A percentile compares a stretch with the other conserved stretches of the same genome.
Evolutionary conservation across 805 yeast species (phyloP).

Genomic region (Wickerhamiella bombiphila): DNA sequence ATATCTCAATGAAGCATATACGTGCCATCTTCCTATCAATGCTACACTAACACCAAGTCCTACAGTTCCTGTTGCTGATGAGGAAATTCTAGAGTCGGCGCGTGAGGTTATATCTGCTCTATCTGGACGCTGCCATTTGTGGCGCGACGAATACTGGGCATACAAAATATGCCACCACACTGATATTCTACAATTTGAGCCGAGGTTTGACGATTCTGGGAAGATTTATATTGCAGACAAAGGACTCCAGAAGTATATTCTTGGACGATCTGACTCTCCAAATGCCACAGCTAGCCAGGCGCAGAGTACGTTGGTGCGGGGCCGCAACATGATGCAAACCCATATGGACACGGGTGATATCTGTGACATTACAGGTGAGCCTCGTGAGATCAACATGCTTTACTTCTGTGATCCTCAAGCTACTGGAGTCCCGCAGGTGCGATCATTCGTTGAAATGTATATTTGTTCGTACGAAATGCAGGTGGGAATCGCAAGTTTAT

Average conservation of each 20-base stretch:
- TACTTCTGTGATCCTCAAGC: slow-evolving; percentile 37
- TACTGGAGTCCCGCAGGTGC: not conserved
- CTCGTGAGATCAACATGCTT: slow-evolving; percentile 40
- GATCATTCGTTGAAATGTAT: slow-evolving; percentile 11
- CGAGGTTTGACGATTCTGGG: not conserved
- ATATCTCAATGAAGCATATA: not conserved
- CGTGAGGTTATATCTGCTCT: not conserved
- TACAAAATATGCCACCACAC: not conserved
- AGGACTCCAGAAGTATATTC: not conserved
- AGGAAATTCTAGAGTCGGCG: not conserved
- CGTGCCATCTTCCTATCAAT: slow-evolving; percentile 1
- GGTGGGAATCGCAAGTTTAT: slow-evolving; percentile 10
- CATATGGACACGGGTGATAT: slow-evolving; percentile 32
- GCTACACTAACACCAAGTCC: not conserved
- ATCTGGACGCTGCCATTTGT: not conserved
- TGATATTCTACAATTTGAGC: not conserved
- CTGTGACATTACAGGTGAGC: slow-evolving; percentile 44
- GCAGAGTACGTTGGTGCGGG: slow-evolving; percentile 9
- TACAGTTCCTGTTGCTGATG: not conserved
- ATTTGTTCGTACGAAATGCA: slow-evolving; percentile 14
- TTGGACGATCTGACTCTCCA: not conserved
- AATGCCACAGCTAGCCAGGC: slow-evolving; percentile 3
- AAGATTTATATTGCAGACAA: not conserved
- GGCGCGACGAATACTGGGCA: not conserved
- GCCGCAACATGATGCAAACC: slow-evolving; percentile 8